These are phyloP conservation scores for Leccinum ochraceum DNA, from an alignment of 768 basidiomycete species.

Conservation along the genomic window DNA sequence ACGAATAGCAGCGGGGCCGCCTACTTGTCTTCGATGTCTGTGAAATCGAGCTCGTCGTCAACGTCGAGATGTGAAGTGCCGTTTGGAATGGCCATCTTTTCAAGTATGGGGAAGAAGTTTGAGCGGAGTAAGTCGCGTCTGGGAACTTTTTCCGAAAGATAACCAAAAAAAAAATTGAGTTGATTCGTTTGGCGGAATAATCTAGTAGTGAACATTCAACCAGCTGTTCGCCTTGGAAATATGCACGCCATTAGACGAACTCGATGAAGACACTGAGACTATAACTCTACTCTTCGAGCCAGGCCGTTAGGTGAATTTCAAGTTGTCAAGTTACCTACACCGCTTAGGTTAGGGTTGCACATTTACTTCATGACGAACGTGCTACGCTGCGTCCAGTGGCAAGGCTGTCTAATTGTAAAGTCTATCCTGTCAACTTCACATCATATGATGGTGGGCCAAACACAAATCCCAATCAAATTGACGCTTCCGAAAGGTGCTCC, in stretches of 20 bases:
- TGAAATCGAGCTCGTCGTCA: slow-evolving; percentile 78
- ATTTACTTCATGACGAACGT: slow-evolving; percentile 14
- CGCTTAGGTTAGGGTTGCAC: slow-evolving; percentile 7
- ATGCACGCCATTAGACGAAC: not conserved
- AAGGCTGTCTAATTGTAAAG: not conserved
- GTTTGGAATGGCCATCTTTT: slow-evolving; percentile 48
- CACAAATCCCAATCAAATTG: not conserved
- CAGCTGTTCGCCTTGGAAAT: not conserved
- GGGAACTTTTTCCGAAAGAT: not conserved
- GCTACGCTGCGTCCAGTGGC: not conserved
- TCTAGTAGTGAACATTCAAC: not conserved
- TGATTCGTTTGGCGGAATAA: not conserved
- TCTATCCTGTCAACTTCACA: not conserved
- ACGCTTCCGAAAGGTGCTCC: not conserved
- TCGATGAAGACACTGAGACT: not conserved
- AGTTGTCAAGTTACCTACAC: not conserved
- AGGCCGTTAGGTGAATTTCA: not conserved
- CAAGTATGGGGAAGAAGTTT: slow-evolving; percentile 12
- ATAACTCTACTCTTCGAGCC: not conserved
- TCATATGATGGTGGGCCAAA: not conserved
- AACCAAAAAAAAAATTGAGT: not conserved
- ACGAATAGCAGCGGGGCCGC: slow-evolving; percentile 18
- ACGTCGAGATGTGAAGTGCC: slow-evolving; percentile 33
- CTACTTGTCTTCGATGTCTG: slow-evolving; percentile 87
- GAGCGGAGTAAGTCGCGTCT: not conserved